Evolutionary conservation across 1,139 yeast genomes (phyloP).

Genomic region (Tardiomyces blankii): DNA sequence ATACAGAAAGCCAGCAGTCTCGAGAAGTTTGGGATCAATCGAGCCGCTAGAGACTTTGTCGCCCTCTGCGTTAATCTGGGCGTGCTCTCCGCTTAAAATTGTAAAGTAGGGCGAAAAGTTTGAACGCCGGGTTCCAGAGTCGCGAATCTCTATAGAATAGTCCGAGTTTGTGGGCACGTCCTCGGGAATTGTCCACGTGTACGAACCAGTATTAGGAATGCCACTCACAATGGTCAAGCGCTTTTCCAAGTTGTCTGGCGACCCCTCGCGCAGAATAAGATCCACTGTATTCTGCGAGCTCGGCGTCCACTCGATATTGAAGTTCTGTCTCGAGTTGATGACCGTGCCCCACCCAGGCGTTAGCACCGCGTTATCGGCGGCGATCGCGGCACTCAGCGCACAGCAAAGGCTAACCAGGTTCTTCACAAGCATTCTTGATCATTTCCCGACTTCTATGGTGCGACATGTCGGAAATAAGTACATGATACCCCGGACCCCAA

Average conservation of each 20-base stretch:
- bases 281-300: conserved; percentile 19
- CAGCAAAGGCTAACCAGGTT: neutral
- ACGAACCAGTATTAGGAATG: conserved; percentile 21
- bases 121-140: conserved; percentile 9
- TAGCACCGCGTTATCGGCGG: conserved; percentile 18
- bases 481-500: neutral
- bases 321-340: conserved; percentile 16
- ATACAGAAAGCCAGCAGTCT: conserved; percentile 48
- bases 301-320: conserved; percentile 21
- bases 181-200: conserved; percentile 20
- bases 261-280: conserved; percentile 20
- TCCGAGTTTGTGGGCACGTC: conserved; percentile 14
- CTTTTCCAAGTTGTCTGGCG: conserved; percentile 14
- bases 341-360: conserved; percentile 21
- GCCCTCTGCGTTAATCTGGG: neutral
- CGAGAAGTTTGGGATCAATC: conserved; percentile 47
- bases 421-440: no score
- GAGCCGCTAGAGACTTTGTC: conserved; percentile 37
- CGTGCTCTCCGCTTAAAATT: conserved; percentile 8
- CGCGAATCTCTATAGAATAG: conserved; percentile 26
- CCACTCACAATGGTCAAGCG: conserved; percentile 19
- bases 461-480: conserved; percentile 1
- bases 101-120: conserved; percentile 25
- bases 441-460: conserved; percentile 4
- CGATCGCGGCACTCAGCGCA: conserved; percentile 20